Conservation (phyloP, 1,139 yeast species). For the Suhomyces bribrorum region DNA sequence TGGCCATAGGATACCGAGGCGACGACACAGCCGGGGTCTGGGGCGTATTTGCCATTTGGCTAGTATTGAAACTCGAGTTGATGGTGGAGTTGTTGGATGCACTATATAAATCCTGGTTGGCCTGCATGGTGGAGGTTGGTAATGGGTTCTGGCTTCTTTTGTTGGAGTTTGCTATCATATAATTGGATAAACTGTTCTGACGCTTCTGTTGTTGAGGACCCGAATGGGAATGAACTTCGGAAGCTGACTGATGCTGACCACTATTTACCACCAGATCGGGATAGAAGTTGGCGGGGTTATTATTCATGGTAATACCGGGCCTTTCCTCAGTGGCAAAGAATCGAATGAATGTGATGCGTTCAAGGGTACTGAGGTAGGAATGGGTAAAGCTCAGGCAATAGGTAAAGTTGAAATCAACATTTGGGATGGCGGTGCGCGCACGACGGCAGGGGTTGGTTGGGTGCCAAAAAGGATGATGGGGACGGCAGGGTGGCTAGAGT, state of each 20-base stretch:
- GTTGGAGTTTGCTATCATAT: constrained; percentile 35
- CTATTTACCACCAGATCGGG: constrained; percentile 12
- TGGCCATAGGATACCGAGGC: constrained; percentile 6
- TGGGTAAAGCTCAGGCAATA: background rate
- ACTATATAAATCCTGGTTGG: constrained; percentile 13
- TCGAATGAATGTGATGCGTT: constrained; percentile 2
- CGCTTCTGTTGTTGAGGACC: constrained; percentile 37
- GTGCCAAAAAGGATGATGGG: background rate
- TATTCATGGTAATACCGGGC: constrained; percentile 8
- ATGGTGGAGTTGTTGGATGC: constrained; percentile 7
- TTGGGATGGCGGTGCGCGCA: background rate
- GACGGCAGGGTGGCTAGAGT: background rate
- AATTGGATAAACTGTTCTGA: constrained; percentile 42
- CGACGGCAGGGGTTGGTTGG: background rate
- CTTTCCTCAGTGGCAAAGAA: background rate
- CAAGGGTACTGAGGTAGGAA: background rate
- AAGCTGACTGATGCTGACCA: constrained; percentile 6
- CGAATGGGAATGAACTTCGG: constrained; percentile 7
- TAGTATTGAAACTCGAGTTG: constrained; percentile 4
- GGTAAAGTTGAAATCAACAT: background rate
- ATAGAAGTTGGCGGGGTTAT: constrained; percentile 10
- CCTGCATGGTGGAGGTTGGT: constrained; percentile 20
- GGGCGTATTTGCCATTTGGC: background rate
- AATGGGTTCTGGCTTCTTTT: constrained; percentile 36
- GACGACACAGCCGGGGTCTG: constrained; percentile 8